Percentiles rank a stretch among this genome's conserved stretches.
phyloP scores from a whole-genome alignment of 495 filamentous ascomycete species.

The Tuber microsphaerosporum region DNA sequence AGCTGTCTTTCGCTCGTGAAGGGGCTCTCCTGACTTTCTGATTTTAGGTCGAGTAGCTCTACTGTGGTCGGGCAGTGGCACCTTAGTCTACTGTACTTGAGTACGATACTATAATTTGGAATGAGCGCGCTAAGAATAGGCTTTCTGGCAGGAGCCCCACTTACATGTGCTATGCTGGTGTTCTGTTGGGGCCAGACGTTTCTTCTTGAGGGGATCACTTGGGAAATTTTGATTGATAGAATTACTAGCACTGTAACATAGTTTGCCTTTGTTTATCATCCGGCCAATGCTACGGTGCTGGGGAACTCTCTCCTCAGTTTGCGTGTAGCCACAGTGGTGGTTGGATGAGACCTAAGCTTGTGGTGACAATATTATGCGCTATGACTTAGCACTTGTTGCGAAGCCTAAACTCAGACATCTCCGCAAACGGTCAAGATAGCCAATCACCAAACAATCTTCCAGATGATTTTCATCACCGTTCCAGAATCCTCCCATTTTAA shows the following conservation, averaged over 20 bases:
- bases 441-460: background rate
- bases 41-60: background rate
- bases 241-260: background rate
- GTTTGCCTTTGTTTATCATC: background rate
- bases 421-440: background rate
- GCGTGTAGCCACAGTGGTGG: background rate
- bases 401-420: background rate
- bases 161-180: background rate
- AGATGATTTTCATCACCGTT: background rate
- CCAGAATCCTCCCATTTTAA: background rate
- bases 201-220: background rate
- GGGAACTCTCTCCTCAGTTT: background rate
- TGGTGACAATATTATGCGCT: background rate
- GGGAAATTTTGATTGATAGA: background rate
- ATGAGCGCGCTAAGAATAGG: background rate
- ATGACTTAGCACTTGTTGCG: background rate
- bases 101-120: background rate
- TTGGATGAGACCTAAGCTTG: background rate
- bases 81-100: background rate
- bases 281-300: too few species aligned
- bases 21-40: background rate
- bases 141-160: background rate
- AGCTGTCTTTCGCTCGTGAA: background rate
- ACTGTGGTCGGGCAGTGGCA: background rate
- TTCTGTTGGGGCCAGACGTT: background rate